phyloP scores from a whole-genome alignment of 2,329 filamentous ascomycete species.

The Colletotrichum acutatum region DNA sequence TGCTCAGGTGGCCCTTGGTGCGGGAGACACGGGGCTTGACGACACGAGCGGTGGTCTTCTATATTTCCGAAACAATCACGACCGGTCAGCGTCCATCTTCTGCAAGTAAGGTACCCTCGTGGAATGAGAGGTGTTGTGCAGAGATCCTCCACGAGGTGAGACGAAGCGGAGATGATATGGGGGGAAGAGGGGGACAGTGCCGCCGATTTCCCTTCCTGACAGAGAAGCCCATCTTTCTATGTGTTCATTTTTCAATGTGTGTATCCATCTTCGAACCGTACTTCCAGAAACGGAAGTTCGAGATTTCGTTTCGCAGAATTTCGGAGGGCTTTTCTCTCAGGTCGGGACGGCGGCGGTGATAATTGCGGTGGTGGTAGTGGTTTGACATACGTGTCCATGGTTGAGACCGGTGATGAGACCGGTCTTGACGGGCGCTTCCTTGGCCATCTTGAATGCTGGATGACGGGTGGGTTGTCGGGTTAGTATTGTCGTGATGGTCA shows the following conservation, averaged over 20 bases:
- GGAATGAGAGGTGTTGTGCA: constrained; percentile 52
- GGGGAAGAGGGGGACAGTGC: background rate
- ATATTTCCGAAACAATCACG: constrained; percentile 49
- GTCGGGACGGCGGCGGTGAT: background rate
- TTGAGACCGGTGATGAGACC: constrained; percentile 72
- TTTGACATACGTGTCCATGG: constrained; percentile 71
- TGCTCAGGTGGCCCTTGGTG: constrained; percentile 96
- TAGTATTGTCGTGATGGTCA: constrained; percentile 43
- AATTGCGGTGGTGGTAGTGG: constrained; percentile 35
- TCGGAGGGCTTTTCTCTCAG: constrained; percentile 7
- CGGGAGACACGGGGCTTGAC: constrained; percentile 82
- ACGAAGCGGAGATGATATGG: constrained; percentile 47
- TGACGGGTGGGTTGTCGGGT: constrained; percentile 42
- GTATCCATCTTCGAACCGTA: background rate
- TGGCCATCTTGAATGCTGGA: constrained; percentile 62
- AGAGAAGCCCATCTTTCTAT: background rate
- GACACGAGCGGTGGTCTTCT: constrained; percentile 87
- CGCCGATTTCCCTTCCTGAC: background rate
- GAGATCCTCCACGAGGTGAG: constrained; percentile 83
- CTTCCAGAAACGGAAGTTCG: background rate
- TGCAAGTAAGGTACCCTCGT: constrained; percentile 50
- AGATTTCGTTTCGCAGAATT: constrained; percentile 2
- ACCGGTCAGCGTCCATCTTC: constrained; percentile 73
- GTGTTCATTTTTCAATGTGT: background rate
- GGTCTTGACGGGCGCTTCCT: constrained; percentile 67